Evolutionary conservation across 345 rosid species (phyloP), one percentile per base, ranked within the genome.

Genomic region (Erysimum cheiranthoides): DNA sequence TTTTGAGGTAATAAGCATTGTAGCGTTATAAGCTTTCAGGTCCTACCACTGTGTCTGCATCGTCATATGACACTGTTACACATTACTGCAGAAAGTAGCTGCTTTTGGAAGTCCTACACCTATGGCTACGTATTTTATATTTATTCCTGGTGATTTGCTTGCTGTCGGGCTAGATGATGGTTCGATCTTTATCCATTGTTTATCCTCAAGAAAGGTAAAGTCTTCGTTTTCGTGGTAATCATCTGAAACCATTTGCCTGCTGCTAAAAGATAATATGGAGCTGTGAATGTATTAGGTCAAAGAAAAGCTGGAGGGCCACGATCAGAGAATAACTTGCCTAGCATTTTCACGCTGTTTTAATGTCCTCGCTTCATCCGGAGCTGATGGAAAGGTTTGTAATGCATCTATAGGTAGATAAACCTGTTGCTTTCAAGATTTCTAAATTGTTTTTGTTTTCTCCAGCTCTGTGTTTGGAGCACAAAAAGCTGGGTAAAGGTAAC

Each of bases 81-180:
- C 45, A 74, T 12, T 5, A 56, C n/a, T 78, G 73, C 72, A 83
- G 84, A 75, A 52, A 54, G 50, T 58, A 54, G 68, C 79, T 58
- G 45, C 66, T 39, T 69, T 78, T 73, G 82, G 77, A 73, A 68
- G 77, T 60, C 74, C 39, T 25, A 53, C 82, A 68, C 79, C 76
- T 32, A 72, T n/a, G 13, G 74, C 80, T 64, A 78, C 80, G 8
- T 70, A 68, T 76, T 83, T 81, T 36, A 78, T 66, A 62, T 81
- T 83, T 66, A 40, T 78, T 43, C 76, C 82, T 16, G 66, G 54
- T 54, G 74, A 78, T 73, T 51, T 53, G 11, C 79, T 81, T 64
- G 86, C 75, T 4, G 36, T 79, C 2, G 84, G 84, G 30, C 61
- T 75, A 6, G 77, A 78, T 35, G 81, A 83, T 66, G 79, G 77